Percentiles rank a stretch among this genome's conserved stretches.
Conservation (phyloP, 768 basidiomycete genomes). For the Trametes coccinea region DNA sequence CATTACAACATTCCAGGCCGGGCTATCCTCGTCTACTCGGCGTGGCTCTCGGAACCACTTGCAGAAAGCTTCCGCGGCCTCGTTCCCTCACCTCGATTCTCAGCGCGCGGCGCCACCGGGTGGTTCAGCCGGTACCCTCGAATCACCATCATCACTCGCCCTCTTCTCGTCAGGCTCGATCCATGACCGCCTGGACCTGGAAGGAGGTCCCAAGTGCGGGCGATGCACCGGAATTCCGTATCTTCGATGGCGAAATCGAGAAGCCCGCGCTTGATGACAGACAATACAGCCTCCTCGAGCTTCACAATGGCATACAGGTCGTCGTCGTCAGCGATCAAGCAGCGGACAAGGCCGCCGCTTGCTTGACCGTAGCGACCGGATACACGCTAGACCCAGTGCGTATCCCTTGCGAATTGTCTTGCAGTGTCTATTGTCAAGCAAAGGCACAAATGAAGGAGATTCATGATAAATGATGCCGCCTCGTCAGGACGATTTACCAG, state of each 20-base stretch:
- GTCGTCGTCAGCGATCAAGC: slow-evolving; percentile 48
- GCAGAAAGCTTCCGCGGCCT: slow-evolving; percentile 15
- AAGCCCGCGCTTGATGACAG: slow-evolving; percentile 40
- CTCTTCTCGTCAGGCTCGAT: slow-evolving; percentile 1
- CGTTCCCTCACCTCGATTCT: slow-evolving; percentile 9
- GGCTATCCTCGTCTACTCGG: slow-evolving; percentile 10
- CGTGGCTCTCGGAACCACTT: slow-evolving; percentile 13
- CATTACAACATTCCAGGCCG: neutral
- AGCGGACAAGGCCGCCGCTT: slow-evolving; percentile 55
- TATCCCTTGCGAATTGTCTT: neutral
- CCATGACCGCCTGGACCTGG: slow-evolving; percentile 14
- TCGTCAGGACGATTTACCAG: slow-evolving; percentile 38
- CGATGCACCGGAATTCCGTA: slow-evolving; percentile 19
- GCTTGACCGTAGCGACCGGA: slow-evolving; percentile 51
- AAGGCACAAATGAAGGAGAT: neutral
- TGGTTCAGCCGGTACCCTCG: slow-evolving; percentile 14
- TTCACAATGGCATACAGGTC: slow-evolving; percentile 51
- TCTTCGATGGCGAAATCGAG: slow-evolving; percentile 35
- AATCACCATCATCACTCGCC: slow-evolving; percentile 2
- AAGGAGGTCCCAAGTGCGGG: slow-evolving; percentile 10
- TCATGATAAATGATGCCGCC: neutral
- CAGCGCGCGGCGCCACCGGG: slow-evolving; percentile 15
- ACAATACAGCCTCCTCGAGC: slow-evolving; percentile 42
- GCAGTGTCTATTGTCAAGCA: neutral
- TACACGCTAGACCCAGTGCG: slow-evolving; percentile 50